phyloP scores from a whole-genome alignment of 1,284 basidiomycete genomes.

The Fomitiporia mediterranea region DNA sequence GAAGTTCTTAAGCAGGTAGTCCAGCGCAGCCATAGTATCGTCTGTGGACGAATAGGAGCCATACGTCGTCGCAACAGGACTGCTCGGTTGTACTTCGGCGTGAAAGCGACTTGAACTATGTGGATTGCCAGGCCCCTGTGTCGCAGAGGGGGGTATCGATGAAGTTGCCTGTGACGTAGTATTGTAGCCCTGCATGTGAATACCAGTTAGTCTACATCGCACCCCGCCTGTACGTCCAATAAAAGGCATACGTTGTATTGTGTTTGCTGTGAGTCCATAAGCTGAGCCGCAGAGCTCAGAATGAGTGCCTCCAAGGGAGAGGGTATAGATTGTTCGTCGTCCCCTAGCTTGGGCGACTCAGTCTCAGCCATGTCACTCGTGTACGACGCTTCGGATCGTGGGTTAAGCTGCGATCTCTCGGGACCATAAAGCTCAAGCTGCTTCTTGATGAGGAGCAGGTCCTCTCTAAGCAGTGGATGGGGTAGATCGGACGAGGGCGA shows the following conservation, averaged over 20 bases:
- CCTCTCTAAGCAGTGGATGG: conserved; percentile 26
- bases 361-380: background rate
- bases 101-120: background rate
- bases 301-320: background rate
- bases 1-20: background rate
- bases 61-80: background rate
- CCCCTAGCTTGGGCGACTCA: background rate
- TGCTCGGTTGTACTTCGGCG: background rate
- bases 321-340: background rate
- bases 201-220: background rate
- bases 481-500: background rate
- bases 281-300: background rate
- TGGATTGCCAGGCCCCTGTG: background rate
- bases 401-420: background rate
- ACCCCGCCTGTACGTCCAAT: no score
- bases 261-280: background rate
- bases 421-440: conserved; percentile 16
- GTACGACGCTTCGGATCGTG: background rate
- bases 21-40: background rate
- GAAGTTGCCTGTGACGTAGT: background rate
- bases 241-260: no score
- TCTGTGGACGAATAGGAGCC: background rate
- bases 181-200: background rate
- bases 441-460: conserved; percentile 25
- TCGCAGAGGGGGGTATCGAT: background rate